Base-by-base conservation (phyloP, 768 basidiomycete species). In the Podaxis sp. region DNA sequence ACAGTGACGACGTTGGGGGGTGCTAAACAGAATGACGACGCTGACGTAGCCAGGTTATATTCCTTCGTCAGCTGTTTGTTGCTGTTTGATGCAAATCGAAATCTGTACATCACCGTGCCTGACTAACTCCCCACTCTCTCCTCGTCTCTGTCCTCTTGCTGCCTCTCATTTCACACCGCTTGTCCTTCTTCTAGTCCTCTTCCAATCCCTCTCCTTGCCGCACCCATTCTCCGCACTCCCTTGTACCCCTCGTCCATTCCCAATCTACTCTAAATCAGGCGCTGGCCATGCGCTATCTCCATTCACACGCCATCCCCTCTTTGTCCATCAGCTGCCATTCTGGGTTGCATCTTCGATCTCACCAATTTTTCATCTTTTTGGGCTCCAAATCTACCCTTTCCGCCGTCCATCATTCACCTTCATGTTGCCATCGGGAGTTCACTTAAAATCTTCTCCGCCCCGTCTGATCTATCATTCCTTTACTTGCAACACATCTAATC, bases 1-100 rank as follows among this genome's bases (percentile, higher is more conserved):
- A 63, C 63, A 65, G 70, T 75, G 72, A 74, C 72, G 70, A 73
- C 69, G 69, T 69, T 70, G 72, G 71, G 76, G 68, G 74, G 70
- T 67, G 69, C 71, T 69, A 75, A 75, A 76, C 71, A 75, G 71
- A 76, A 79, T 80, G 79, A 81, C 80, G 80, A 78, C 68, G 77
- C 79, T 81, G 80, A 80, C 79, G 80, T 81, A 80, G 79, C 74
- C 69, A 63, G 65, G 74, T 80, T 80, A 78, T 80, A 79, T 76
- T 76, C 69, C 68, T 64, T 63, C 68, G 64, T 71, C 63, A 66
- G 53, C 71, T 78, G 67, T 77, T 78, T 77, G 74, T 57, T 59
- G 64, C 69, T 80, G 75, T 79, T 79, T 79, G 76, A 73, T 71
- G 38, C 55, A 0, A 48, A 48, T 51, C 53, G n/a, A 22, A 49